phyloP scores from a whole-genome alignment of 805 yeast species.

The Metschnikowia henanensis region DNA sequence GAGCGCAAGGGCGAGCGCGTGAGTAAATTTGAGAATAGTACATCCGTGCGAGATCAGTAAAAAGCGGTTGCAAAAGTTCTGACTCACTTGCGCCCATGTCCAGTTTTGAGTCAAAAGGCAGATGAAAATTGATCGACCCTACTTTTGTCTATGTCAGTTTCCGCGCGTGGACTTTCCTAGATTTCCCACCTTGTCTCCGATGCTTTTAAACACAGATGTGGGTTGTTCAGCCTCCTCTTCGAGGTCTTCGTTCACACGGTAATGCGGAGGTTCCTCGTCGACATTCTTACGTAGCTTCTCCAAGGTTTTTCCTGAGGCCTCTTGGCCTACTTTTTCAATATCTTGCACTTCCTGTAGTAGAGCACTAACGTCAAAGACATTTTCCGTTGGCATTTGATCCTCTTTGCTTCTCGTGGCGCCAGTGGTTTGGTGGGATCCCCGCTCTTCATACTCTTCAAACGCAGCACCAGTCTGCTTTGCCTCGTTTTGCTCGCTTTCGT shows the following conservation, averaged over 20 bases:
- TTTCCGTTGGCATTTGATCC: conserved; percentile 4
- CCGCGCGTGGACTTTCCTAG: no score
- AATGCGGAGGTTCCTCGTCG: conserved; percentile 1
- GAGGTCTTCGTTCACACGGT: conserved; percentile 13
- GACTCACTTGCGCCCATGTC: no score
- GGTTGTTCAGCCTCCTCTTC: conserved; percentile 12
- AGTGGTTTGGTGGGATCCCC: conserved; percentile 10
- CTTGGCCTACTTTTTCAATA: conserved; percentile 39
- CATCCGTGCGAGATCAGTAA: background rate
- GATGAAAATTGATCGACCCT: no score
- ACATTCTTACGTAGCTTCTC: conserved; percentile 11
- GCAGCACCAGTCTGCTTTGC: background rate
- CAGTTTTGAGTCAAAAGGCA: no score
- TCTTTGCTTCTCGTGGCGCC: conserved; percentile 11
- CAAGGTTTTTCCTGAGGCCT: conserved; percentile 10
- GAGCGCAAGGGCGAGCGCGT: background rate
- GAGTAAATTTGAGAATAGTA: conserved; percentile 7
- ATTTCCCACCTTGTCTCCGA: conserved; percentile 9
- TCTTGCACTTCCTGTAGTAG: conserved; percentile 44
- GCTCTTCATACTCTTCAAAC: conserved; percentile 19
- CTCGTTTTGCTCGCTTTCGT: conserved; percentile 27
- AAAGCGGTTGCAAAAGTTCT: no score
- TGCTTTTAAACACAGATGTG: conserved; percentile 6
- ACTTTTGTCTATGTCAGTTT: no score
- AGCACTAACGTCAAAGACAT: conserved; percentile 48